These are phyloP conservation scores for Penicillium sp. DNA, from an alignment of 2,329 filamentous ascomycete genomes.

Conservation along the genomic window DNA sequence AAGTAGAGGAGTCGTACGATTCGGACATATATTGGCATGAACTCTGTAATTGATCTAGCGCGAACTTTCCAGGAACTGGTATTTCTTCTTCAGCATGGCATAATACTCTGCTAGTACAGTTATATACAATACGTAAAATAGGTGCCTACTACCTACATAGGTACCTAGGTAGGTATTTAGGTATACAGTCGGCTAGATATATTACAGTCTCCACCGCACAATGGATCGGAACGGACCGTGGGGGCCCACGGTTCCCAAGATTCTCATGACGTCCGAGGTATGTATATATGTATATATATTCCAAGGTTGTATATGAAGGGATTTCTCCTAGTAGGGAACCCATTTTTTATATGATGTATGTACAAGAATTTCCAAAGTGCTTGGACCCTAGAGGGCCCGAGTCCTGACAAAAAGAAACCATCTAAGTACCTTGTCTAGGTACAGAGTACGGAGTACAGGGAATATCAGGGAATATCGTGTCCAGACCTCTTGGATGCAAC, in stretches of 20 bases:
- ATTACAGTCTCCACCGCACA: not conserved
- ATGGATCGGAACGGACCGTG: conserved; percentile 11
- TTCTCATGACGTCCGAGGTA: not conserved
- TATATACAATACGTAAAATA: not conserved
- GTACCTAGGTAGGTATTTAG: no score
- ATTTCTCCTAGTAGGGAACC: not conserved
- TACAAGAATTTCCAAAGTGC: not conserved
- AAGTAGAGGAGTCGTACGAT: not conserved
- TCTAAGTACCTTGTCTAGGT: not conserved
- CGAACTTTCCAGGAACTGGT: not conserved
- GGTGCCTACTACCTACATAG: no score
- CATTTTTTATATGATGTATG: not conserved
- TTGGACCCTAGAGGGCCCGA: not conserved
- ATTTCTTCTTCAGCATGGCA: not conserved
- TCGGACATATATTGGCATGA: not conserved
- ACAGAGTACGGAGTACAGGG: not conserved
- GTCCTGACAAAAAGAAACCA: not conserved
- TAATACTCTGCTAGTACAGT: not conserved
- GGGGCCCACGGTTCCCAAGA: conserved; percentile 5
- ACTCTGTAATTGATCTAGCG: not conserved
- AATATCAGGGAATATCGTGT: conserved; percentile 12
- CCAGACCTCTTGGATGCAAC: conserved; percentile 14
- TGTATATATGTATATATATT: not conserved
- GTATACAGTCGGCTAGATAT: not conserved
- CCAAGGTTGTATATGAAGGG: no score